These are phyloP conservation scores for Kodamaea laetipori DNA, from an alignment of 805 yeast species.

Conservation along the genomic window DNA sequence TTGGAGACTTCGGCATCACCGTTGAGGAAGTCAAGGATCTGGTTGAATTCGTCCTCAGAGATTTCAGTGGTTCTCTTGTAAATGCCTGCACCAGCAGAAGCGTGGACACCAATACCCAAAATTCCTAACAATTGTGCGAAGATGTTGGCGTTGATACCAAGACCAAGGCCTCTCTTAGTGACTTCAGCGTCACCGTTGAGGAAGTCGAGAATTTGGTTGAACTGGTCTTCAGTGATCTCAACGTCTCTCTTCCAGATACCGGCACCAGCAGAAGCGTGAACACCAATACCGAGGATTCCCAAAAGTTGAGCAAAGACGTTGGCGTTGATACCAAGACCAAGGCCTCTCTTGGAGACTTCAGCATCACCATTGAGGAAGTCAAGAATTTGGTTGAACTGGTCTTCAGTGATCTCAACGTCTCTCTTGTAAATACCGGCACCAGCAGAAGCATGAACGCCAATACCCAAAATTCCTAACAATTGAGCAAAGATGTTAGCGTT, in stretches of 20 bases:
- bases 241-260: conserved; percentile 6
- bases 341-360: conserved; percentile 4
- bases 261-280: conserved; percentile 5
- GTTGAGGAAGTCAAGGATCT: conserved; percentile 12
- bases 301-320: conserved; percentile 8
- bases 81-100: conserved; percentile 9
- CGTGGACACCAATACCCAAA: conserved; percentile 5
- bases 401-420: too few relatives aligned
- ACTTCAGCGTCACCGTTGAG: conserved; percentile 12
- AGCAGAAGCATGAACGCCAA: too few relatives aligned
- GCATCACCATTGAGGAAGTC: conserved; percentile 9
- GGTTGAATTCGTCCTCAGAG: conserved; percentile 12
- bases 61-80: conserved; percentile 14
- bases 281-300: conserved; percentile 3
- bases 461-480: too few relatives aligned
- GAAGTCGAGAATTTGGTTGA: conserved; percentile 13
- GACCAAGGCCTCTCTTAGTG: conserved; percentile 3
- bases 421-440: too few relatives aligned
- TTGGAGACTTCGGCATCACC: conserved; percentile 10
- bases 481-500: too few relatives aligned
- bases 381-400: too few relatives aligned
- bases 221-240: conserved; percentile 13
- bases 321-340: conserved; percentile 6
- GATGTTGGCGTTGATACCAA: conserved; percentile 3
- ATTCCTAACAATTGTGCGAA: conserved; percentile 6